These are phyloP conservation scores for Suillus decipiens DNA, from an alignment of 768 basidiomycete species.

Conservation along the genomic window DNA sequence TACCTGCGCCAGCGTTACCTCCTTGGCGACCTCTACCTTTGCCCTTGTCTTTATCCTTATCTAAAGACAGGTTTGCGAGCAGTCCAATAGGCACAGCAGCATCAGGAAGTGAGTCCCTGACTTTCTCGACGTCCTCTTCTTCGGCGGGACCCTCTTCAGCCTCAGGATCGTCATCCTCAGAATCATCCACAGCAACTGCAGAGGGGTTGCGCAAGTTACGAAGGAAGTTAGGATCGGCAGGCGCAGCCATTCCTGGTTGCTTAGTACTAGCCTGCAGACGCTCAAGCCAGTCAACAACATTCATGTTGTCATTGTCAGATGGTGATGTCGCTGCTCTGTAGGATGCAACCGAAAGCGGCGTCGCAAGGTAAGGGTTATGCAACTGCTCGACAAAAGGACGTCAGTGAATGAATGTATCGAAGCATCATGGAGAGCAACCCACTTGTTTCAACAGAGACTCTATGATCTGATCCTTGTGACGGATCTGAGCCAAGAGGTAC, in stretches of 20 bases:
- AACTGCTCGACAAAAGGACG: conserved; percentile 42
- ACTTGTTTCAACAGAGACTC: conserved; percentile 85
- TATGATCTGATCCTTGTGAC: conserved; percentile 86
- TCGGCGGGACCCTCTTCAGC: conserved; percentile 34
- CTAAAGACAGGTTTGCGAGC: conserved; percentile 70
- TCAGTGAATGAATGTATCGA: conserved; percentile 5
- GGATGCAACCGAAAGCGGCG: conserved; percentile 76
- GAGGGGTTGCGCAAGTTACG: conserved; percentile 36
- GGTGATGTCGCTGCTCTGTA: conserved; percentile 79
- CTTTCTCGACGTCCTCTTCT: conserved; percentile 46
- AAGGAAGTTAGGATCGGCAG: conserved; percentile 29
- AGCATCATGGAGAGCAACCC: conserved; percentile 16
- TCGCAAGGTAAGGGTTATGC: conserved; percentile 80
- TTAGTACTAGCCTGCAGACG: conserved; percentile 63
- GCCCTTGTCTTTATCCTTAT: conserved; percentile 47
- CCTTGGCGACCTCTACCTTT: conserved; percentile 40
- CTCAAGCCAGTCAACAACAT: conserved; percentile 76
- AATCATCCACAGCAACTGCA: conserved; percentile 36
- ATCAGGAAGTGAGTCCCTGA: conserved; percentile 59
- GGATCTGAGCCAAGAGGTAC: conserved; percentile 81
- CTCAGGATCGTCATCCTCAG: conserved; percentile 40
- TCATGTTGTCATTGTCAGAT: conserved; percentile 66
- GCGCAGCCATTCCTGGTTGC: conserved; percentile 43
- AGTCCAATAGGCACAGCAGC: conserved; percentile 74
- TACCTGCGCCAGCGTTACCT: conserved; percentile 8